These are phyloP conservation scores for Madurella mycetomatis DNA, from an alignment of 2,329 filamentous ascomycete species.

Conservation along the genomic window DNA sequence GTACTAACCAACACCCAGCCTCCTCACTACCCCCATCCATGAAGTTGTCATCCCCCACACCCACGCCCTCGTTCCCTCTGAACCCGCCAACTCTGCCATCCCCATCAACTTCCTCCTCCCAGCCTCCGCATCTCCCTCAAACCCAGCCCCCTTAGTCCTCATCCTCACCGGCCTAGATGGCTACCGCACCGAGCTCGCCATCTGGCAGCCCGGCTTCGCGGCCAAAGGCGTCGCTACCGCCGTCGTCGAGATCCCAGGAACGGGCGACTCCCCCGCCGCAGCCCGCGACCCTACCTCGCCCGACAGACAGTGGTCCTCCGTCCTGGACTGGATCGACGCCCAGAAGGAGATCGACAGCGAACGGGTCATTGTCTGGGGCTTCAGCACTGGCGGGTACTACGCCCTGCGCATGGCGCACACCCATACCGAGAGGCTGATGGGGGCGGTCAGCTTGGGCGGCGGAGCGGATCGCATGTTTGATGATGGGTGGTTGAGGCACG, in stretches of 20 bases:
- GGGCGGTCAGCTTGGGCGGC: constrained; percentile 50
- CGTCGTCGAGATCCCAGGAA: constrained; percentile 54
- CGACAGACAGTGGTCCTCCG: constrained; percentile 49
- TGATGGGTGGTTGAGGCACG: constrained; percentile 47
- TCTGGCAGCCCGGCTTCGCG: constrained; percentile 33
- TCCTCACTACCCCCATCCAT: constrained; percentile 29
- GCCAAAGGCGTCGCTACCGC: constrained; percentile 44
- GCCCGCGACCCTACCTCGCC: constrained; percentile 43
- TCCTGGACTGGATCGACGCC: constrained; percentile 50
- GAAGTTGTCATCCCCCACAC: constrained; percentile 30
- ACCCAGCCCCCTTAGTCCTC: constrained; percentile 10
- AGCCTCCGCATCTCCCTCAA: constrained; percentile 16
- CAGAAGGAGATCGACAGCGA: constrained; percentile 43
- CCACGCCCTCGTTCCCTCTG: constrained; percentile 21
- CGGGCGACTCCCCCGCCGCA: constrained; percentile 50
- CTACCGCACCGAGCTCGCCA: constrained; percentile 31
- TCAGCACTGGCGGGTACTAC: constrained; percentile 57
- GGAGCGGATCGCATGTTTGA: constrained; percentile 57
- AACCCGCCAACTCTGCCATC: constrained; percentile 23
- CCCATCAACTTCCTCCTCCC: constrained; percentile 30
- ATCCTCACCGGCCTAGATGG: constrained; percentile 23
- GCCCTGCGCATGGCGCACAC: constrained; percentile 54
- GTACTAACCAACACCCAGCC: background rate
- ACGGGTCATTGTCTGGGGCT: constrained; percentile 50
- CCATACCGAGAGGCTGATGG: constrained; percentile 46